phyloP scores from a whole-genome alignment of 139 green algal species.

The Coccomyxa sp. region DNA sequence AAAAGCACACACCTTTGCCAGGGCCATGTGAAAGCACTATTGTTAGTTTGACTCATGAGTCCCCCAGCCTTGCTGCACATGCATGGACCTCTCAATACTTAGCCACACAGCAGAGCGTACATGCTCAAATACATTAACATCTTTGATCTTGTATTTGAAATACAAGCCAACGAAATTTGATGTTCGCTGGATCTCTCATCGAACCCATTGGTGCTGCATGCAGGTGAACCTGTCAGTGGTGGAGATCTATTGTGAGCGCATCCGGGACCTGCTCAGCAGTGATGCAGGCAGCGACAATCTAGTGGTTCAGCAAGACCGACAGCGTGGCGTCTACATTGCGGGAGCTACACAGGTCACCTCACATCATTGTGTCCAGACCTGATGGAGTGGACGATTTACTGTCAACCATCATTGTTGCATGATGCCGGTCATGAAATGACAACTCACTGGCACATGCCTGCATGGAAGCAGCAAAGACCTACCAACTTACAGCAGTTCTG shows the following conservation, averaged over 20 bases:
- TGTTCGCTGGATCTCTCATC: neutral
- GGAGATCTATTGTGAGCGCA: conserved; percentile 79
- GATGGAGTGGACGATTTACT: neutral
- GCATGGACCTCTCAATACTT: neutral
- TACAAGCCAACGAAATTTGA: neutral
- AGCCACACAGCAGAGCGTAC: neutral
- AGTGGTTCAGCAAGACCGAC: conserved; percentile 2
- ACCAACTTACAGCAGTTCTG: neutral
- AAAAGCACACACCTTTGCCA: neutral
- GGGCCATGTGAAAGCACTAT: neutral
- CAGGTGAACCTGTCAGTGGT: conserved; percentile 47
- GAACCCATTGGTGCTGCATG: neutral
- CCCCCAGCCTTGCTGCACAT: neutral
- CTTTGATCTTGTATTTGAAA: no score
- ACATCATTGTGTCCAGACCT: neutral
- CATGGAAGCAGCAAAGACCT: neutral
- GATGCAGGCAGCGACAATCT: conserved; percentile 45
- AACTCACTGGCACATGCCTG: neutral
- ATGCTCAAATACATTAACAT: no score
- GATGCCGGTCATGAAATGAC: neutral
- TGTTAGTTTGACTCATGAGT: neutral
- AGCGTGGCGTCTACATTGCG: conserved; percentile 21
- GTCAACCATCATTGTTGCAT: no score
- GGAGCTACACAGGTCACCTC: conserved; percentile 28
- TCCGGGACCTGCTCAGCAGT: conserved; percentile 63